Conservation (phyloP, 345 rosid genomes). For the Salix arbutifolia region DNA sequence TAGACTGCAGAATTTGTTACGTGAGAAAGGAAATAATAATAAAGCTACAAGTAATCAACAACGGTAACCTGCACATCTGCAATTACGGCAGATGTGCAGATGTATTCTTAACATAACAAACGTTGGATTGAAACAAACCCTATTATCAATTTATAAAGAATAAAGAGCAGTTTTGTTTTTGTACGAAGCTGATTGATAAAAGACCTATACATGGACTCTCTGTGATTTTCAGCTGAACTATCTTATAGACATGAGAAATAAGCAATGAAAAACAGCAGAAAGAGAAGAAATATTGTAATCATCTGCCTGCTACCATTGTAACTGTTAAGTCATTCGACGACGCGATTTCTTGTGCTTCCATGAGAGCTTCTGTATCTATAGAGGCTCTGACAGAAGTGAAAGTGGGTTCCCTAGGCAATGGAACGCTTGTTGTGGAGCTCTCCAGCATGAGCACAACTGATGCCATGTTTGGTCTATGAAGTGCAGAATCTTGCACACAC, state of each 20-base stretch:
- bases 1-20: no score
- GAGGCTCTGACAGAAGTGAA: constrained; percentile 45
- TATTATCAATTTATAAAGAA: neutral
- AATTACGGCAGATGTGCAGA: no score
- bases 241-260: neutral
- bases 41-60: no score
- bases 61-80: no score
- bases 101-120: no score
- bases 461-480: constrained; percentile 22
- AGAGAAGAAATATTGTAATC: neutral
- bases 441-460: neutral
- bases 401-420: neutral
- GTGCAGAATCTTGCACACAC: constrained; percentile 27
- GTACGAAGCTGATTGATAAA: neutral
- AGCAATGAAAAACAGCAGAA: neutral
- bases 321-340: constrained; percentile 57
- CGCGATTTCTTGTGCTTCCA: constrained; percentile 40
- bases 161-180: neutral
- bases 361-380: constrained; percentile 25
- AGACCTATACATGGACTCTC: neutral
- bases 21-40: no score
- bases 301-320: constrained; percentile 50
- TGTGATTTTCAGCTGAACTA: neutral
- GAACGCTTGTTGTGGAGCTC: neutral
- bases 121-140: neutral